Percentiles rank a stretch among this genome's conserved stretches.
These are phyloP conservation scores for Gossypium davidsonii DNA, from an alignment of 441 rosid genomes.

Conservation along the genomic window DNA sequence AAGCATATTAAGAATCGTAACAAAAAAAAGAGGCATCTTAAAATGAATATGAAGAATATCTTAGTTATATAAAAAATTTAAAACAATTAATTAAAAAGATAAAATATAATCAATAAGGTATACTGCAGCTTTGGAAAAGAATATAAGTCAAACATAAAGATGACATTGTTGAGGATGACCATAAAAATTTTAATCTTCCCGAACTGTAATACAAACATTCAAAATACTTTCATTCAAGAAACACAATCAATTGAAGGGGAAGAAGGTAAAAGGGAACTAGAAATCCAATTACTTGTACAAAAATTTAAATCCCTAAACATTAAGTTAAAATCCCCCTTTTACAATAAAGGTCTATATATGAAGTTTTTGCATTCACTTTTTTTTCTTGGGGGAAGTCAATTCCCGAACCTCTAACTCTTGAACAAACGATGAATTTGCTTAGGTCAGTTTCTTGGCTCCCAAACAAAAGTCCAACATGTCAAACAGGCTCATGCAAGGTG, in stretches of 20 bases:
- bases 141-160: no score
- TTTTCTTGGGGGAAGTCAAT: slow-evolving; percentile 62
- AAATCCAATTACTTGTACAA: slow-evolving; percentile 9
- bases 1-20: no score
- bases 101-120: no score
- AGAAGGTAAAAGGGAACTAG: slow-evolving; percentile 10
- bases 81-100: no score
- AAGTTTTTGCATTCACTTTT: not conserved
- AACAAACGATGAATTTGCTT: slow-evolving; percentile 2
- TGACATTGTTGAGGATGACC: no score
- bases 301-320: slow-evolving; percentile 16
- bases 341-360: not conserved
- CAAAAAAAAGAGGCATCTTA: no score
- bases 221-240: not conserved
- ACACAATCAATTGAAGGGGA: slow-evolving; percentile 15
- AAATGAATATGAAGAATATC: no score
- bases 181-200: no score
- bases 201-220: no score
- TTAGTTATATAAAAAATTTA: no score
- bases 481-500: slow-evolving; percentile 52
- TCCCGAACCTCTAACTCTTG: slow-evolving; percentile 65
- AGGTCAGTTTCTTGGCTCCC: slow-evolving; percentile 1
- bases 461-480: not conserved
- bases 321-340: not conserved
- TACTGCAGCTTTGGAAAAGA: no score